Percentiles rank a stretch among this genome's conserved stretches.
Conservation (phyloP, 768 basidiomycete species). For the Suillus weaverae region DNA sequence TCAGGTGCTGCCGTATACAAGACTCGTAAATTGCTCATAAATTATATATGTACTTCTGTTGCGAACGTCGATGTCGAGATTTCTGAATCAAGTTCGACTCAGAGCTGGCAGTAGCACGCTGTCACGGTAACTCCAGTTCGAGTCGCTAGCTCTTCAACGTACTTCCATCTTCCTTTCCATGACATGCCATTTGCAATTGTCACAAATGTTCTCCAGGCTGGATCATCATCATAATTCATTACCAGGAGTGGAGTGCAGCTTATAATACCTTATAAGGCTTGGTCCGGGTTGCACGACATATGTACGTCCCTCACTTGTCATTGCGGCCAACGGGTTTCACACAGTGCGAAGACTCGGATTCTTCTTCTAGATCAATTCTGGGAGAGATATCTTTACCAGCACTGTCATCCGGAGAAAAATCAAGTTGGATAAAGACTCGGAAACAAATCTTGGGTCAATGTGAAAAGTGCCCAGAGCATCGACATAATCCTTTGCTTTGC, state of each 20-base stretch:
- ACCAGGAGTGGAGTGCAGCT: too few species aligned
- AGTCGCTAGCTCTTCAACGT: background rate
- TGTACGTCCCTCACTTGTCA: too few species aligned
- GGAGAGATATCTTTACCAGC: background rate
- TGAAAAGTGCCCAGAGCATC: background rate
- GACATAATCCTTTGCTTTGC: background rate
- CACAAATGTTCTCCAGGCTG: too few species aligned
- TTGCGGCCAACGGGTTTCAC: background rate
- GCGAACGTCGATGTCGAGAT: background rate
- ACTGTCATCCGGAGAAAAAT: background rate
- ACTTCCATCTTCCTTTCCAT: too few species aligned
- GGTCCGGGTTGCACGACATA: background rate
- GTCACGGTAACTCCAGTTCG: background rate
- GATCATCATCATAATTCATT: too few species aligned
- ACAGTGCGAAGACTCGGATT: background rate
- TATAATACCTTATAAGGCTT: too few species aligned
- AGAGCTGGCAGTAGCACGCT: background rate
- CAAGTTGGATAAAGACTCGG: background rate
- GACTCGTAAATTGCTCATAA: background rate
- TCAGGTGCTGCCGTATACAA: slow-evolving; percentile 2
- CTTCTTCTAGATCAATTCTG: background rate
- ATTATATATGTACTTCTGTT: background rate
- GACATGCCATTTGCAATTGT: too few species aligned
- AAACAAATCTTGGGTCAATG: background rate
- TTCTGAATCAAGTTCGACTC: background rate